Evolutionary conservation across 139 green algal genomes (phyloP).

Genomic region (Chlamydomonas sphaeroides): DNA sequence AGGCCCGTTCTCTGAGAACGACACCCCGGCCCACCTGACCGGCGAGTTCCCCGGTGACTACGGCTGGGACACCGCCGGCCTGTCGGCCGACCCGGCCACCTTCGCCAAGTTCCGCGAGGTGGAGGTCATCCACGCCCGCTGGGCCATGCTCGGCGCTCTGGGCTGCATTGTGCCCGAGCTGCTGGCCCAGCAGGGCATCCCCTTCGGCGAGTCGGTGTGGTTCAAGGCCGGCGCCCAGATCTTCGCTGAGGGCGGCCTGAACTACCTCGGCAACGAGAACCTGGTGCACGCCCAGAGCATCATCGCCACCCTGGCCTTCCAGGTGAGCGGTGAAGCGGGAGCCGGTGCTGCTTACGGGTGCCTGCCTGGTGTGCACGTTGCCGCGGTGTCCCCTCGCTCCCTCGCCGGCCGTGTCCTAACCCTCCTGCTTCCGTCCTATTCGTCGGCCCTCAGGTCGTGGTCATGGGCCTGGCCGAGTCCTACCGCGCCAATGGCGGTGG

Average conservation of each 20-base stretch:
- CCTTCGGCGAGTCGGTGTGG: conserved; percentile 83
- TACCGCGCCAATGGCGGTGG: conserved; percentile 80
- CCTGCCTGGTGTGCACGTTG: too few relatives aligned
- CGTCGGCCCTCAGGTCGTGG: conserved; percentile 62
- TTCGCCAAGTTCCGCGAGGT: conserved; percentile 85
- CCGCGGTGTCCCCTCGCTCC: background rate
- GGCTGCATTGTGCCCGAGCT: conserved; percentile 78
- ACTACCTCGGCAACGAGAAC: conserved; percentile 82
- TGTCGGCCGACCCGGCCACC: conserved; percentile 88
- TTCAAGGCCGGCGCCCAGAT: conserved; percentile 93
- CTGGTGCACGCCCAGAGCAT: conserved; percentile 92
- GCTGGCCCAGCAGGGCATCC: conserved; percentile 54
- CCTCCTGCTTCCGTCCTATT: background rate
- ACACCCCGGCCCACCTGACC: conserved; percentile 84
- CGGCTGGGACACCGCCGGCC: conserved; percentile 93
- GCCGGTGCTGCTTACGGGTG: too few relatives aligned
- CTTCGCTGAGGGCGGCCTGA: conserved; percentile 75
- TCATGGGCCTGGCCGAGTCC: conserved; percentile 81
- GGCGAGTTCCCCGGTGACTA: conserved; percentile 89
- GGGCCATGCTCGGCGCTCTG: conserved; percentile 94
- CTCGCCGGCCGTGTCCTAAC: conserved; percentile 54
- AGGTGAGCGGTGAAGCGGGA: conserved; percentile 54
- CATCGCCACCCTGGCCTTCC: conserved; percentile 82
- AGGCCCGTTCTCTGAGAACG: conserved; percentile 82
- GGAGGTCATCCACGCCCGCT: conserved; percentile 87